Evolutionary conservation across 345 rosid species (phyloP).

Genomic region (Microthlaspi erraticum): DNA sequence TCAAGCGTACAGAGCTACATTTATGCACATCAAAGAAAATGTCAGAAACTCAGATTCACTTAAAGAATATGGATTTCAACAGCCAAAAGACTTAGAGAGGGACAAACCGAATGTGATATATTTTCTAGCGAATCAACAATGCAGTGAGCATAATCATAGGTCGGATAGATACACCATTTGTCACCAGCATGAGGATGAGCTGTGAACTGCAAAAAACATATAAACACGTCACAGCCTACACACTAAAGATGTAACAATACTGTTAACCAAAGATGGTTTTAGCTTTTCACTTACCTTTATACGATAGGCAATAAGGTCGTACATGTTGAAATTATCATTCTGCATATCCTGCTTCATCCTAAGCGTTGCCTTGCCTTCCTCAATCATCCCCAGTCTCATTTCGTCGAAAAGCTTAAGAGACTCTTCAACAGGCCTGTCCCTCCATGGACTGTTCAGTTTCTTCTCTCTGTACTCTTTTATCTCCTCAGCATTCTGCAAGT

Average conservation of each 20-base stretch:
- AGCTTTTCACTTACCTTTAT: constrained; percentile 40
- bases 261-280: constrained; percentile 15
- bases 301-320: constrained; percentile 95
- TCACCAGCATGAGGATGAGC: constrained; percentile 98
- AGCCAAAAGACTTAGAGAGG: constrained; percentile 14
- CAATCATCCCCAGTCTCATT: constrained; percentile 76
- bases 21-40: constrained; percentile 12
- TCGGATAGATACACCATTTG: constrained; percentile 80
- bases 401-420: constrained; percentile 89
- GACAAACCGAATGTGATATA: constrained; percentile 84
- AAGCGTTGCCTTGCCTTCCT: constrained; percentile 89
- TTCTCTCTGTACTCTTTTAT: constrained; percentile 88
- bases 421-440: constrained; percentile 83
- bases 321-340: constrained; percentile 93
- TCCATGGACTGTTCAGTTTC: constrained; percentile 96
- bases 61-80: neutral
- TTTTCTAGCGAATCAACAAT: constrained; percentile 93
- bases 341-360: constrained; percentile 99
- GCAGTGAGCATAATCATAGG: constrained; percentile 74
- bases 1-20: constrained; percentile 48
- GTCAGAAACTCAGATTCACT: too few species aligned
- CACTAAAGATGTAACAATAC: neutral
- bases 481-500: constrained; percentile 74
- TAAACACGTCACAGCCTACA: constrained; percentile 19
- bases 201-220: constrained; percentile 59